A percentile compares a stretch with the other conserved stretches of the same genome.
phyloP scores from a whole-genome alignment of 2,329 filamentous ascomycete species.

The Trichoderma semiorbis region DNA sequence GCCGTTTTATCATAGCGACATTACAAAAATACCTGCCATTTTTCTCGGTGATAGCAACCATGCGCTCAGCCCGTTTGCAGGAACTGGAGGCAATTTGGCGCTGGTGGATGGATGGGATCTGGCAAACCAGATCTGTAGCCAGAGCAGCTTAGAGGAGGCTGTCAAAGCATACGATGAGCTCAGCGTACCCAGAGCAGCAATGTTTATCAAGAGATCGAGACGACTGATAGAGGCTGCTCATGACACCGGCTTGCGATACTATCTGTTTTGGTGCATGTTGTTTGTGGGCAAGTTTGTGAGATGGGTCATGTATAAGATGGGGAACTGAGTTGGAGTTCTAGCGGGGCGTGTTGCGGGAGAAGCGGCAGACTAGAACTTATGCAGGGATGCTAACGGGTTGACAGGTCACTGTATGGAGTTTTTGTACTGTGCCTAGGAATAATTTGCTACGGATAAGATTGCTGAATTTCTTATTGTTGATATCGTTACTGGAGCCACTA shows the following conservation, averaged over 20 bases:
- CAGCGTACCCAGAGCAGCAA: constrained; percentile 31
- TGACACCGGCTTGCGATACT: constrained; percentile 9
- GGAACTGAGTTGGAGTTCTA: background rate
- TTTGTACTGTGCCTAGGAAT: background rate
- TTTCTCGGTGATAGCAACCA: constrained; percentile 52
- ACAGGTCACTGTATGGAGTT: background rate
- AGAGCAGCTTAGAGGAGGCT: constrained; percentile 26
- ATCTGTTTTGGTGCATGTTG: constrained; percentile 21
- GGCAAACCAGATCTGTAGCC: constrained; percentile 37
- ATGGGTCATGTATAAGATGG: constrained; percentile 21
- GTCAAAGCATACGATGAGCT: constrained; percentile 32
- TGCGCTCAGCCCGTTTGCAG: constrained; percentile 47
- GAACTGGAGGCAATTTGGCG: constrained; percentile 47
- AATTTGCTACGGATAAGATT: background rate
- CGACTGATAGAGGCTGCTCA: constrained; percentile 20
- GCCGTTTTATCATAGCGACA: constrained; percentile 39
- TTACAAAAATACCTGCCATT: constrained; percentile 31
- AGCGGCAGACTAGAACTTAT: background rate
- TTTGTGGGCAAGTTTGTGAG: constrained; percentile 22
- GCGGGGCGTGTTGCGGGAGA: background rate
- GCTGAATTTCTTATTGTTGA: background rate
- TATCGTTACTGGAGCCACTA: background rate
- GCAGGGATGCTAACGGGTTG: background rate
- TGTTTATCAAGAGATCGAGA: constrained; percentile 24
- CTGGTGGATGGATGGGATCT: constrained; percentile 47